Evolutionary conservation across 352 stramenopile genomes (phyloP).

Genomic region (Pythium grandisporangium): DNA sequence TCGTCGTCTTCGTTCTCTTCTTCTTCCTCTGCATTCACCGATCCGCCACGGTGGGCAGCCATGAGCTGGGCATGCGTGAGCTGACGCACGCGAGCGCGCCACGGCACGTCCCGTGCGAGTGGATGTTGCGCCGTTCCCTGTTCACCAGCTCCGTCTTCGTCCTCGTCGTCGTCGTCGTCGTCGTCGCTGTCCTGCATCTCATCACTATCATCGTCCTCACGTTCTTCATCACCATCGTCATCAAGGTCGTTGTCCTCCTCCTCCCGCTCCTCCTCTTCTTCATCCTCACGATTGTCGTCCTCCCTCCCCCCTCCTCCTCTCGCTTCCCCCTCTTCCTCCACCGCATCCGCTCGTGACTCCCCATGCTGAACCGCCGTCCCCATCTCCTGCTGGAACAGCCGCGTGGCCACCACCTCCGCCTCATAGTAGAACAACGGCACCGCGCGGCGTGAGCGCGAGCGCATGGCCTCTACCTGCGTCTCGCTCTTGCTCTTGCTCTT

Average conservation of each 20-base stretch:
- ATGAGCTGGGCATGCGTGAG: conserved; percentile 16
- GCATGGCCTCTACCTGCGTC: background rate
- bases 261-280: conserved; percentile 2
- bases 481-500: too few relatives aligned
- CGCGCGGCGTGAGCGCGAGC: too few relatives aligned
- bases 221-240: conserved; percentile 5
- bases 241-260: conserved; percentile 1
- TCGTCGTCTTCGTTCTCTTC: background rate
- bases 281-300: too few relatives aligned
- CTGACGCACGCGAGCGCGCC: conserved; percentile 10
- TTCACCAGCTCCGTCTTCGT: conserved; percentile 1
- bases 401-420: conserved; percentile 32
- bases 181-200: too few relatives aligned
- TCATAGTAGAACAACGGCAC: conserved; percentile 50
- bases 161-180: conserved; percentile 2
- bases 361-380: too few relatives aligned
- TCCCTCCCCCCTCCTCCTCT: too few relatives aligned
- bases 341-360: too few relatives aligned
- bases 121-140: background rate
- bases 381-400: conserved; percentile 2
- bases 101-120: conserved; percentile 7
- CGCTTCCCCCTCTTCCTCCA: too few relatives aligned
- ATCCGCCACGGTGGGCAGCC: background rate
- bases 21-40: background rate
- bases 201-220: conserved; percentile 7